Evolutionary conservation across 352 stramenopile genomes (phyloP), one percentile per base, ranked within the genome.

Genomic region (Bremia lactucae): DNA sequence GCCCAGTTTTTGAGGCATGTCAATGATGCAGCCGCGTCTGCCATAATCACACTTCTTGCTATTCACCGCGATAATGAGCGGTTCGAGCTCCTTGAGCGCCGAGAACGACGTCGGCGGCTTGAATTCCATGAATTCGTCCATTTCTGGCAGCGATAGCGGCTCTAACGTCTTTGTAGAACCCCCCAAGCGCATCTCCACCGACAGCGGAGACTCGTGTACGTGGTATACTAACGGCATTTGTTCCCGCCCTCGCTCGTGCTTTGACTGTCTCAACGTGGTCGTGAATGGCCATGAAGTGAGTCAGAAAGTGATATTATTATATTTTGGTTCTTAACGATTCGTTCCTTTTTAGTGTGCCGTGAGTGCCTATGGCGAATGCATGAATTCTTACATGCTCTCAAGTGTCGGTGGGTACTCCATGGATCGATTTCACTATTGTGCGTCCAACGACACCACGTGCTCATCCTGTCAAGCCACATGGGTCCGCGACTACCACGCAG

Each of bases 381-480:
- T 60, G 37, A 65, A 58, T 20, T 44, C 50, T 10, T 61, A 60
- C 24, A 45, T 60, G 45, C n/a, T 50, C 4, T 36, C 25, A 15
- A 50, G 22, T 36, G 23, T 43, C 9, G 50, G 40, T 2, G 42
- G 54, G 22, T 72, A 62, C 37, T 31, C 54, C 10, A 61, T 61
- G 36, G n/a, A 18, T 20, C 47, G 42, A 34, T 69, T 52, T 22
- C 62, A 51, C 0, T 82, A 82, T 45, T 82, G 69, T 45, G 45
- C 58, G 15, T 28, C 31, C 0, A 46, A 50, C 1, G 64, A 74
- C 43, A n/a, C 45, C 0, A 41, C 42, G 22, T 74, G 64, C n/a
- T 29, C 35, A 1, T 35, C 28, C 0, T 72, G 62, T 46, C 42
- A 36, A 18, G 29, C 13, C 31, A 51, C 56, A 26, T 72, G 62